Percentiles rank a stretch among this genome's conserved stretches.
Conservation (phyloP, 768 basidiomycete species). For the Trametes coccinea region DNA sequence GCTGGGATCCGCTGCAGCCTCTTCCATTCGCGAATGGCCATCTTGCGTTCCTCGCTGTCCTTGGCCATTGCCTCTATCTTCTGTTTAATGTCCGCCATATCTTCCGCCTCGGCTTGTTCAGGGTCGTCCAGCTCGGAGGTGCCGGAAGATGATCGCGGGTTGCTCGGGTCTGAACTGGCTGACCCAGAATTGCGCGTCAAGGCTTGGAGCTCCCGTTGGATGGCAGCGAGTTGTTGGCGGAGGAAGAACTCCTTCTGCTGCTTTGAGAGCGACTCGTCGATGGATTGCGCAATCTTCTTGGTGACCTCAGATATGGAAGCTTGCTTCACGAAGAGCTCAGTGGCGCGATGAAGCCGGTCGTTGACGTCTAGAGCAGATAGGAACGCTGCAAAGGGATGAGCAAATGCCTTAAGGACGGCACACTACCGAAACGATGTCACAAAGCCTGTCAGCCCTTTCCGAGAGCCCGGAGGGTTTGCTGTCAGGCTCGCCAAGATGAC, state of each 20-base stretch:
- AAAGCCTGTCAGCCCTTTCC: too few relatives aligned
- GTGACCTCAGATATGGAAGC: constrained; percentile 79
- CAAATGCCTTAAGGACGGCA: neutral
- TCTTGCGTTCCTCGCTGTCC: constrained; percentile 79
- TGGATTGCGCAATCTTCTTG: constrained; percentile 75
- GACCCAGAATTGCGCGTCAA: constrained; percentile 40
- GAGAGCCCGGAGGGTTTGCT: too few relatives aligned
- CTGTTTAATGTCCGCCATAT: constrained; percentile 68
- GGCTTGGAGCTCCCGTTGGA: constrained; percentile 70
- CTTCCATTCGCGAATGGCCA: constrained; percentile 81
- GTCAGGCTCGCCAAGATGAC: too few relatives aligned
- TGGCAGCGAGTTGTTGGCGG: constrained; percentile 79
- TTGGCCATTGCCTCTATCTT: constrained; percentile 73
- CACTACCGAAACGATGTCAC: too few relatives aligned
- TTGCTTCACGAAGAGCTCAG: constrained; percentile 72
- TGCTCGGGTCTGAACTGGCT: constrained; percentile 1
- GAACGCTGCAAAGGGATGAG: constrained; percentile 44
- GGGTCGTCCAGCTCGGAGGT: constrained; percentile 68
- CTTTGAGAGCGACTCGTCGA: constrained; percentile 82
- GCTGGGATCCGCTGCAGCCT: constrained; percentile 85
- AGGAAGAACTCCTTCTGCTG: constrained; percentile 89
- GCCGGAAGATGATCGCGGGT: constrained; percentile 16
- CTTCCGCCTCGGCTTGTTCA: constrained; percentile 79
- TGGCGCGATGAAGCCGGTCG: constrained; percentile 64
- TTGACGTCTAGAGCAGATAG: constrained; percentile 60